A percentile compares a stretch with the other conserved stretches of the same genome.
These are phyloP conservation scores for Ophiostoma perfectum DNA, from an alignment of 2,329 filamentous ascomycete species.

Conservation along the genomic window DNA sequence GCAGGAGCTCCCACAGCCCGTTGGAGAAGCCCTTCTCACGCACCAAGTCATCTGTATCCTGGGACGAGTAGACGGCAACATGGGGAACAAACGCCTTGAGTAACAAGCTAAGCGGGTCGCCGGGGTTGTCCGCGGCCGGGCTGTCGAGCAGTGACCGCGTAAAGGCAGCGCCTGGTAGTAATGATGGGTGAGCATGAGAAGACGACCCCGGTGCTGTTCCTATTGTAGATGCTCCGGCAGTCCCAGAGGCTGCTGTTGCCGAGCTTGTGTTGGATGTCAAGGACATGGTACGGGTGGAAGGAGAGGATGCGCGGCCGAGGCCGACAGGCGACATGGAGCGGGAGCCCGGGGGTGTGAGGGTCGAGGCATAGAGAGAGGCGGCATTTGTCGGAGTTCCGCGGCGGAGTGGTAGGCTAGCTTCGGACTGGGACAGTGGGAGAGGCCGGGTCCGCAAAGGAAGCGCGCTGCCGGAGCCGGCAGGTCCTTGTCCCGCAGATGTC, in stretches of 20 bases:
- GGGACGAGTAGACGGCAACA: slow-evolving; percentile 78
- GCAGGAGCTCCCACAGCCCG: slow-evolving; percentile 76
- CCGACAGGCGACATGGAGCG: slow-evolving; percentile 61
- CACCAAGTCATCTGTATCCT: slow-evolving; percentile 75
- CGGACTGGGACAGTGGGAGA: slow-evolving; percentile 46
- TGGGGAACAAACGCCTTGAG: slow-evolving; percentile 83
- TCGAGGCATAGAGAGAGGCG: slow-evolving; percentile 59
- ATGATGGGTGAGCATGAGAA: not conserved
- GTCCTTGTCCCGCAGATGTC: slow-evolving; percentile 38
- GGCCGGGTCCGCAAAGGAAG: slow-evolving; percentile 18
- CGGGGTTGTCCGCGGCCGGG: slow-evolving; percentile 20
- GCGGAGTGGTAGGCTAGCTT: slow-evolving; percentile 46
- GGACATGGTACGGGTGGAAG: slow-evolving; percentile 43
- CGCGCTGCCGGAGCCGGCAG: not conserved
- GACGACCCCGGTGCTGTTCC: not conserved
- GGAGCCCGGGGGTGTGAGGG: slow-evolving; percentile 62
- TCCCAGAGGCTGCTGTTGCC: slow-evolving; percentile 28
- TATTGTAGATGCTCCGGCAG: not conserved
- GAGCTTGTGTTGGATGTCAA: slow-evolving; percentile 36
- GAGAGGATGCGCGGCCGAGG: slow-evolving; percentile 44
- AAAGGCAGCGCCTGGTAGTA: slow-evolving; percentile 33
- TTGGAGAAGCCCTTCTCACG: slow-evolving; percentile 76
- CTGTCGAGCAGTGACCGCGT: slow-evolving; percentile 38
- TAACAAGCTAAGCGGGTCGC: slow-evolving; percentile 49
- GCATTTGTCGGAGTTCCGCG: slow-evolving; percentile 54